Conservation (phyloP, 352 stramenopile species). For the Globisporangium megalacanthum region DNA sequence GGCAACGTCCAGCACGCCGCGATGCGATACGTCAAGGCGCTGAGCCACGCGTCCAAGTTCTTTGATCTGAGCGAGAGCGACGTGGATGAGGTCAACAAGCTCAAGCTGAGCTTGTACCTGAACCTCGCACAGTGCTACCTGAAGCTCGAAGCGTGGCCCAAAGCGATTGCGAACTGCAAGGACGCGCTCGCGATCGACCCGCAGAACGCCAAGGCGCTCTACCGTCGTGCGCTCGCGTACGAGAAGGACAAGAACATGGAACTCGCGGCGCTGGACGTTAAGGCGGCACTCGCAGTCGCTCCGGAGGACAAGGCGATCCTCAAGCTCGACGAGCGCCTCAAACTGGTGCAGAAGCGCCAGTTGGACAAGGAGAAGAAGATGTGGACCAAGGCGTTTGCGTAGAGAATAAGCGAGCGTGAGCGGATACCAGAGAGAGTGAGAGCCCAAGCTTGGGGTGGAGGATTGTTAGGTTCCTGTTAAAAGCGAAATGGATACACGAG, state of each 20-base stretch:
- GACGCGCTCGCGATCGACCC: slow-evolving; percentile 73
- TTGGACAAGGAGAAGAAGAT: slow-evolving; percentile 90
- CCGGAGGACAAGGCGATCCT: slow-evolving; percentile 76
- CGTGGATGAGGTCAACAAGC: slow-evolving; percentile 78
- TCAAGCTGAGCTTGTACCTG: slow-evolving; percentile 90
- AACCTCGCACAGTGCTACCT: slow-evolving; percentile 93
- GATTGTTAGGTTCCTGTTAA: neutral
- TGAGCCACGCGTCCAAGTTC: slow-evolving; percentile 90
- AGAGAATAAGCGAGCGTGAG: neutral
- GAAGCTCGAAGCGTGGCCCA: slow-evolving; percentile 89
- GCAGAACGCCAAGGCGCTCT: slow-evolving; percentile 83
- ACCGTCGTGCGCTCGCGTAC: slow-evolving; percentile 77
- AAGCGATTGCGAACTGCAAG: slow-evolving; percentile 83
- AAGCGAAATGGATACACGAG: neutral
- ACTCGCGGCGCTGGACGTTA: slow-evolving; percentile 53
- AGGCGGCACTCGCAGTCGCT: slow-evolving; percentile 40
- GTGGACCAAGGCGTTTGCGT: slow-evolving; percentile 83
- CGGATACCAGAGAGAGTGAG: too few species aligned
- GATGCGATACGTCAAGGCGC: slow-evolving; percentile 88
- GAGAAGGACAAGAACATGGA: slow-evolving; percentile 88
- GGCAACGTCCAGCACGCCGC: slow-evolving; percentile 87
- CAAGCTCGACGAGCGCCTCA: slow-evolving; percentile 70
- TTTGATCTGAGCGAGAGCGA: slow-evolving; percentile 85
- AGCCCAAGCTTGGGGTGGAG: neutral
- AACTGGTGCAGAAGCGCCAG: slow-evolving; percentile 62